These are phyloP conservation scores for Funneliformis caledonium DNA, from an alignment of 371 early-diverging fungal genomes.

Conservation along the genomic window DNA sequence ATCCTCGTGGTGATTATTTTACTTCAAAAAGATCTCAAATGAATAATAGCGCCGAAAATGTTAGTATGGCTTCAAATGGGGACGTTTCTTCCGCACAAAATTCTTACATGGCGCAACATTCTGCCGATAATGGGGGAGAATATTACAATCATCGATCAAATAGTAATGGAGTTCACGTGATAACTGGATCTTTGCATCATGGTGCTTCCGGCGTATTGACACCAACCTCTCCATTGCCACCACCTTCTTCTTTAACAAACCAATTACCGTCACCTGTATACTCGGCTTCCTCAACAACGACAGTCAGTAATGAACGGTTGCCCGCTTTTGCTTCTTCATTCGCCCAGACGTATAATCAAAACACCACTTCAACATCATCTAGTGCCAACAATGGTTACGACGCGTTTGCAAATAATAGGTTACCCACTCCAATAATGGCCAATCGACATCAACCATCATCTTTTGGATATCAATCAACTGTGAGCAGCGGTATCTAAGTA, in stretches of 20 bases:
- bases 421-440: constrained; percentile 3
- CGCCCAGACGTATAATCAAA: background rate
- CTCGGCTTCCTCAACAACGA: background rate
- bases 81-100: background rate
- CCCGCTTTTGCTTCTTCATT: background rate
- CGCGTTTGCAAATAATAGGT: constrained; percentile 3
- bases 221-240: background rate
- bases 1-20: constrained; percentile 23
- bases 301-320: background rate
- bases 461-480: constrained; percentile 8
- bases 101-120: background rate
- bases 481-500: constrained; percentile 4
- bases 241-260: constrained; percentile 6
- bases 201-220: background rate
- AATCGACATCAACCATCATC: background rate
- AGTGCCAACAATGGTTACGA: background rate
- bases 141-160: background rate
- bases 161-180: background rate
- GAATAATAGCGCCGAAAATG: constrained; percentile 12
- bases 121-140: background rate
- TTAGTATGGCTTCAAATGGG: background rate
- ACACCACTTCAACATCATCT: background rate
- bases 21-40: background rate
- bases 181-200: background rate
- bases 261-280: background rate